These are phyloP conservation scores for Ophidiomyces ophidiicola DNA, from an alignment of 2,329 filamentous ascomycete species.

Conservation along the genomic window DNA sequence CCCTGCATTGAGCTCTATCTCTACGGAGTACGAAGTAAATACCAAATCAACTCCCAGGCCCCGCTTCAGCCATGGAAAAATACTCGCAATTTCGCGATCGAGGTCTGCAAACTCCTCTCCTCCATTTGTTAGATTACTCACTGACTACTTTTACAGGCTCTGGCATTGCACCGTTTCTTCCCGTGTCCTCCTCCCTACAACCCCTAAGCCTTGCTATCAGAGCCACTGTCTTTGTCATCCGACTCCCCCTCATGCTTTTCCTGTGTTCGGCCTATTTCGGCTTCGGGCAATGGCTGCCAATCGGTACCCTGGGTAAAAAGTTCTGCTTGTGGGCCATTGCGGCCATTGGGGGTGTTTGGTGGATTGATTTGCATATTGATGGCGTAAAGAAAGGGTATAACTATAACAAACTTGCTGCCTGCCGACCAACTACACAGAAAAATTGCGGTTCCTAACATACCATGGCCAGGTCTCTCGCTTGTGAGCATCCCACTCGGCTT, in stretches of 20 bases:
- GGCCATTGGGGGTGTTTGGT: slow-evolving; percentile 86
- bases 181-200: slow-evolving; percentile 55
- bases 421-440: neutral
- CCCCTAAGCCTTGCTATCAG: slow-evolving; percentile 53
- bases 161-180: slow-evolving; percentile 91
- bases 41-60: no score
- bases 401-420: neutral
- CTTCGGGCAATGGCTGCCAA: slow-evolving; percentile 69
- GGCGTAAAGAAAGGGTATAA: slow-evolving; percentile 75
- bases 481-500: slow-evolving; percentile 59
- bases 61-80: slow-evolving; percentile 66
- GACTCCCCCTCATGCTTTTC: slow-evolving; percentile 63
- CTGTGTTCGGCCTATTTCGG: slow-evolving; percentile 62
- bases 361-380: slow-evolving; percentile 96
- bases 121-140: slow-evolving; percentile 13
- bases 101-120: slow-evolving; percentile 41
- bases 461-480: slow-evolving; percentile 50
- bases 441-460: slow-evolving; percentile 6
- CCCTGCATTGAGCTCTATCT: no score
- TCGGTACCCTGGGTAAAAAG: slow-evolving; percentile 60
- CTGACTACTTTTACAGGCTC: slow-evolving; percentile 51
- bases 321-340: slow-evolving; percentile 77
- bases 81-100: slow-evolving; percentile 86
- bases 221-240: slow-evolving; percentile 63
- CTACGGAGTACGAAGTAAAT: no score